Base-by-base conservation (phyloP, 2,329 filamentous ascomycete genomes). In the Monilinia aucupariae region DNA sequence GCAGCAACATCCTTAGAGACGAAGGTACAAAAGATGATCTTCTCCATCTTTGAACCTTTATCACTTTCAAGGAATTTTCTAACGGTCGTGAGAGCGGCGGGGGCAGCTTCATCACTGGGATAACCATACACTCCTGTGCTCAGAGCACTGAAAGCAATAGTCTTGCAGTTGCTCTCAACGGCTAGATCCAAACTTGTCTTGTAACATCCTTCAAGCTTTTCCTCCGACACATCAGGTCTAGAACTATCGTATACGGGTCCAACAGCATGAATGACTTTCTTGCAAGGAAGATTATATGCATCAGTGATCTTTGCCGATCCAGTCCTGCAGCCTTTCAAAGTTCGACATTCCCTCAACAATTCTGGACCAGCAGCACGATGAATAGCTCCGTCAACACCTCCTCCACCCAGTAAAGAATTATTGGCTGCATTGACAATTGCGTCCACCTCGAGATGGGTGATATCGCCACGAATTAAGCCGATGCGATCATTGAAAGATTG, bases 381-480 rank as follows among this genome's bases (percentile, higher is more conserved):
- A 70, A 97, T 97, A 34, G 92, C 89, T 48, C 88, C 89, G 72
- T 92, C 89, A 20, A 97, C 92, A 43, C 94, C 94, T n/a, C 92
- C 91, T 60, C 94, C 94, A 61, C 92, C 92, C 0, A 89, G 81
- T 0, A 97, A 84, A 1, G 81, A 82, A 12, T 76, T 77, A 75
- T 97, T 97, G 51, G 94, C 93, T 0, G 94, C 93, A 74, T 97
- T 97, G 74, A 97, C 92, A 69, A 97, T 94, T 67, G 89, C 88
- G 72, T 92, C 90, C 52, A 92, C 82, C 39, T 81, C 74, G 4
- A 97, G 83, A 17, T 80, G 85, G 17, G 92, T 97, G 75, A 97
- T 96, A 75, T 96, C 91, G 69, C 85, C 84, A 63, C 84, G 82
- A 68, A 91, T 81, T 45, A 93, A 78, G 52, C 83, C 84, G 70